Base-by-base conservation (phyloP, 331 rosid species). In the Telfairia occidentalis region DNA sequence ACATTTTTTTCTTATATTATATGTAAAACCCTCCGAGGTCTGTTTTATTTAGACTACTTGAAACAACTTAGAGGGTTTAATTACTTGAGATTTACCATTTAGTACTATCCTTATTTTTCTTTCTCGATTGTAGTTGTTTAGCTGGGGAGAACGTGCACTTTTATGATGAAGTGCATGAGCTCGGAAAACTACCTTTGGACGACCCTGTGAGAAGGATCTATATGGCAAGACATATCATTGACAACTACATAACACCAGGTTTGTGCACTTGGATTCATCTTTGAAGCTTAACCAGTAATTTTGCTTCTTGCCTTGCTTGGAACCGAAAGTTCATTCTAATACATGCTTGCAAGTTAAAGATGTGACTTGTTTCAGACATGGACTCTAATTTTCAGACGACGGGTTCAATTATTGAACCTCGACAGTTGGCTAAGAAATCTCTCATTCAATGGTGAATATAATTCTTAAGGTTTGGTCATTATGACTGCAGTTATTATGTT, bases 131-230 rank as follows among this genome's bases (percentile, higher is more conserved):
- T 93, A 95, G 99, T 82, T 95, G 96, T 86, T 87, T 95, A 91
- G 99, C 99, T 80, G 99, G 99, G 85, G 99, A 92, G 90, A 92
- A 89, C 73, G 92, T 87, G 77, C 97, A 92, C 86, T 92, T 95
- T 82, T 88, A 84, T 45, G 90, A 95, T 74, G 99, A 95, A 82
- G 97, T 95, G 40, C 87, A 90, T 30, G 99, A 92, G 84, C 96
- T 87, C 43, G 81, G 89, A 57, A 95, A 92, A 86, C 86, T 95
- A 82, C 90, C 97, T 11, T 80, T 81, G 71, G 86, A 83, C 81
- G 99, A 92, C 81, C 82, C 86, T 16, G 96, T 95, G 26, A 79
- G 92, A 86, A 90, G 99, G 84, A 87, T 95, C 86, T 95, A 95
- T 81, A 95, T 95, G 99, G 85, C 96, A 66, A 85, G 99, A 9